These are phyloP conservation scores for Ganoderma lingzhi DNA, from an alignment of 1,284 basidiomycete genomes.

Conservation along the genomic window DNA sequence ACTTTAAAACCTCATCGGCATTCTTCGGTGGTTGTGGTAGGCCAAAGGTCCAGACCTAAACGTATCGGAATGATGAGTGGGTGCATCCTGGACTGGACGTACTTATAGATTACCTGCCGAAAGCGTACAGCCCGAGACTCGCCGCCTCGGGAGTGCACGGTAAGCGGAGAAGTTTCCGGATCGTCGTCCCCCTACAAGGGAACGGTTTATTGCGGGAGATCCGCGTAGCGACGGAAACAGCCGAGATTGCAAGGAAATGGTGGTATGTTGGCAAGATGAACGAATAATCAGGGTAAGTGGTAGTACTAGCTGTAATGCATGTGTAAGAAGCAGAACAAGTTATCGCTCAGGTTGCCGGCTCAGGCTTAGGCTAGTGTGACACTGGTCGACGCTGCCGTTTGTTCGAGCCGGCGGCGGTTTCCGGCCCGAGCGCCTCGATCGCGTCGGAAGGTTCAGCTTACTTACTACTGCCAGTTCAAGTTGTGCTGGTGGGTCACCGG, in stretches of 20 bases:
- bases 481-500: background rate
- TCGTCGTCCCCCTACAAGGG: background rate
- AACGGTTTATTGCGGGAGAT: background rate
- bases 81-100: background rate
- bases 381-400: no score
- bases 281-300: no score
- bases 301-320: no score
- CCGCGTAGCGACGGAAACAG: background rate
- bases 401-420: no score
- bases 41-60: background rate
- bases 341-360: background rate
- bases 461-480: no score
- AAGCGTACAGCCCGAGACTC: constrained; percentile 8
- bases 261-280: no score
- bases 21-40: constrained; percentile 1
- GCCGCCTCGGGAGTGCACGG: constrained; percentile 11
- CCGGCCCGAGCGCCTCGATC: no score
- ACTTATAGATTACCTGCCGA: background rate
- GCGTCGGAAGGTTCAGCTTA: no score
- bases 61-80: background rate
- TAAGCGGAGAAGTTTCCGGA: background rate
- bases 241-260: no score
- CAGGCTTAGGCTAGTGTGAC: no score
- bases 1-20: background rate
- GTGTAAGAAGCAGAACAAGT: background rate